These are phyloP conservation scores for Raphanus hybrid DNA, from an alignment of 441 rosid species.

Conservation along the genomic window DNA sequence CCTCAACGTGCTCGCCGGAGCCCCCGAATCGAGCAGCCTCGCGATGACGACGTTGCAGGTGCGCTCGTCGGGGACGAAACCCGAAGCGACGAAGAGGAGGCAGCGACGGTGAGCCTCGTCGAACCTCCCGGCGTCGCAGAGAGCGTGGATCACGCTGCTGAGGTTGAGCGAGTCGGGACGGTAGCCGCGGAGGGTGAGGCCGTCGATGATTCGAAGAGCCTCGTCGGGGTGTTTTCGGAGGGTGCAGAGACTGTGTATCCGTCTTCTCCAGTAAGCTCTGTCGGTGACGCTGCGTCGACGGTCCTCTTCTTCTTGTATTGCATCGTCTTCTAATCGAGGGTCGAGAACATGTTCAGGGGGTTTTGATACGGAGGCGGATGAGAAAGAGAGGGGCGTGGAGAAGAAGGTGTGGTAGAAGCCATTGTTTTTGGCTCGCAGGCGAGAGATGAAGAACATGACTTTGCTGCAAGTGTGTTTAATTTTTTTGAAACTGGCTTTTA, in stretches of 20 bases:
- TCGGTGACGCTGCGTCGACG: slow-evolving; percentile 46
- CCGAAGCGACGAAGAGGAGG: slow-evolving; percentile 49
- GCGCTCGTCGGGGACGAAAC: slow-evolving; percentile 67
- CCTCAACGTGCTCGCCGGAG: slow-evolving; percentile 52
- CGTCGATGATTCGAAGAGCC: slow-evolving; percentile 59
- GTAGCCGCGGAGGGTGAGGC: slow-evolving; percentile 62
- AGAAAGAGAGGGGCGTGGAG: slow-evolving; percentile 20
- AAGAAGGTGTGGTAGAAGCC: slow-evolving; percentile 11
- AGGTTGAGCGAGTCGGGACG: slow-evolving; percentile 63
- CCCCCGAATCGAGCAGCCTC: slow-evolving; percentile 59
- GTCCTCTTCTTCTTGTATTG: slow-evolving; percentile 31
- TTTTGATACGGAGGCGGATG: not conserved
- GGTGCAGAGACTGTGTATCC: slow-evolving; percentile 56
- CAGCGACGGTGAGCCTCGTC: slow-evolving; percentile 66
- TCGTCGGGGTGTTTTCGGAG: slow-evolving; percentile 49
- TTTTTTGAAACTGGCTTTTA: slow-evolving; percentile 1
- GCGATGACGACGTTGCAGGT: slow-evolving; percentile 74
- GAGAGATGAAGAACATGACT: slow-evolving; percentile 34
- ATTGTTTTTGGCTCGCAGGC: slow-evolving; percentile 25
- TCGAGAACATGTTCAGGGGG: not conserved
- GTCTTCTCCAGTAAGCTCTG: slow-evolving; percentile 56
- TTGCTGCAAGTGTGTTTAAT: not conserved
- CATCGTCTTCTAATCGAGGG: slow-evolving; percentile 24
- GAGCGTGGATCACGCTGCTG: slow-evolving; percentile 69
- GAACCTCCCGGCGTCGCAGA: slow-evolving; percentile 62